These are phyloP conservation scores for Uronychia setigera DNA, from an alignment of 73 alveolate genomes.

Conservation along the genomic window DNA sequence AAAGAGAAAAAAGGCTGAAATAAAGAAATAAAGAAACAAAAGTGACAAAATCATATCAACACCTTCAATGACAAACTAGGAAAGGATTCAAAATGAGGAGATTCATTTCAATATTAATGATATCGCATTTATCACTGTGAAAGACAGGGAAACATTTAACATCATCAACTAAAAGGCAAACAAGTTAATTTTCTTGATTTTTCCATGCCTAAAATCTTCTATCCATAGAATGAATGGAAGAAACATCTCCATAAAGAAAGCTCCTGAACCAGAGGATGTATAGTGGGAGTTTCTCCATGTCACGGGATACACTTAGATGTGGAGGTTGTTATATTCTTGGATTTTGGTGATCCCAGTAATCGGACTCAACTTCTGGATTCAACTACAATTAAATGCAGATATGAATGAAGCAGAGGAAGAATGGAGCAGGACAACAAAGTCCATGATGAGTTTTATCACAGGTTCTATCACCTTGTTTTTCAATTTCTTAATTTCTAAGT, in stretches of 20 bases:
- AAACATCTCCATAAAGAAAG: not conserved
- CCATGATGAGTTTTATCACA: not conserved
- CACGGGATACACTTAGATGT: not conserved
- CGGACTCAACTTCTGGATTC: not conserved
- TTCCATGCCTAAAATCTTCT: not conserved
- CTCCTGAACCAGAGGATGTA: not conserved
- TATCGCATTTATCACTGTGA: not conserved
- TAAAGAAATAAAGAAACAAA: not conserved
- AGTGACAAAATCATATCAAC: too few relatives aligned
- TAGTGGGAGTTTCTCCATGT: not conserved
- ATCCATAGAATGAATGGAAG: not conserved
- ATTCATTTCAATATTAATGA: not conserved
- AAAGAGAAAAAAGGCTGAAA: not conserved
- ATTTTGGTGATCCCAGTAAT: not conserved
- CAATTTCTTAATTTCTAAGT: not conserved
- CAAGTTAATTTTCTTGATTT: not conserved
- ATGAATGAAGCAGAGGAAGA: not conserved
- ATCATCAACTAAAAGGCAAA: not conserved
- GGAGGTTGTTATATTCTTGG: not conserved
- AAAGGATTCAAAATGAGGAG: too few relatives aligned
- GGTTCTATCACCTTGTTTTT: not conserved
- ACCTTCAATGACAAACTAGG: too few relatives aligned
- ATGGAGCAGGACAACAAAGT: not conserved
- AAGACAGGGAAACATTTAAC: not conserved
- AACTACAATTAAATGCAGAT: not conserved